A percentile compares a stretch with the other conserved stretches of the same genome.
phyloP scores from a whole-genome alignment of 2,329 filamentous ascomycete genomes.

The Neofusicoccum umdonicola region DNA sequence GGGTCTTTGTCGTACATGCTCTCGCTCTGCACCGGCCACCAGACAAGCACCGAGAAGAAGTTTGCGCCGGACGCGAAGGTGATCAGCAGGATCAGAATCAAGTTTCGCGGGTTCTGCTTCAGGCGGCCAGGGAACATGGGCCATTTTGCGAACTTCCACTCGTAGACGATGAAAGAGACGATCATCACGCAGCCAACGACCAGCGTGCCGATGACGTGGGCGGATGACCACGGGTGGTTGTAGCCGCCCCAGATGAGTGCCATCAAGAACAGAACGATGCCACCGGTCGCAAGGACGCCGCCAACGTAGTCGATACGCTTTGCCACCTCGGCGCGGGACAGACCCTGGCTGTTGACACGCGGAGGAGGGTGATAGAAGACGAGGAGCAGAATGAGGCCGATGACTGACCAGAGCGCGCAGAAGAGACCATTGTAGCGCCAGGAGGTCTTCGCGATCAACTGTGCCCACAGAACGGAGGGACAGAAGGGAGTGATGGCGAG shows the following conservation, averaged over 20 bases:
- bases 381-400: constrained; percentile 50
- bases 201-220: constrained; percentile 55
- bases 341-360: constrained; percentile 40
- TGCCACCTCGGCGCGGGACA: constrained; percentile 30
- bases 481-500: constrained; percentile 63
- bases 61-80: constrained; percentile 35
- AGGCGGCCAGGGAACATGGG: constrained; percentile 45
- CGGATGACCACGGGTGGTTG: constrained; percentile 56
- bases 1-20: constrained; percentile 54
- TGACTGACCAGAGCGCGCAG: constrained; percentile 50
- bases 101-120: constrained; percentile 30
- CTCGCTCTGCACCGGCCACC: constrained; percentile 35
- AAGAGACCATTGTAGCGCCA: constrained; percentile 58
- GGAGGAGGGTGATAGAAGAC: constrained; percentile 54
- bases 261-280: constrained; percentile 37
- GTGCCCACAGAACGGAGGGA: constrained; percentile 61
- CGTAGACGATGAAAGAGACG: constrained; percentile 53
- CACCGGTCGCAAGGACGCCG: constrained; percentile 29
- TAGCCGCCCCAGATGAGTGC: constrained; percentile 56
- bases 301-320: constrained; percentile 33
- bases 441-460: constrained; percentile 52
- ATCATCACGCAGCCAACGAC: constrained; percentile 50
- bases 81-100: constrained; percentile 33
- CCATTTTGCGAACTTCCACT: constrained; percentile 36
- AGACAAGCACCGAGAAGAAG: constrained; percentile 34